Evolutionary conservation across 805 yeast species (phyloP).

Genomic region (Torulaspora quercuum): DNA sequence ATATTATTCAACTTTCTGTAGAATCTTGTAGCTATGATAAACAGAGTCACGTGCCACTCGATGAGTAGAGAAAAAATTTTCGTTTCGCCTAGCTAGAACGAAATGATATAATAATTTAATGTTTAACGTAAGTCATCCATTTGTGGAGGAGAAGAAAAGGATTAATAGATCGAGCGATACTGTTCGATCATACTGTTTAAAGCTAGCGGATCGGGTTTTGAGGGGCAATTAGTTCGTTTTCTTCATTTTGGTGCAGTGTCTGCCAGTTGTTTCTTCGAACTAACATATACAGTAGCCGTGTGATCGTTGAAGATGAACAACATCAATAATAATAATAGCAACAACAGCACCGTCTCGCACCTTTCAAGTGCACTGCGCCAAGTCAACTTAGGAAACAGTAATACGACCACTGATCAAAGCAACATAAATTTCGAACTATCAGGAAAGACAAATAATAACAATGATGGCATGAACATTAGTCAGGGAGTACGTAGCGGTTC

Average conservation of each 20-base stretch:
- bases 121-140: no score
- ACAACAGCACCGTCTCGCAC: constrained; percentile 29
- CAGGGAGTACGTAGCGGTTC: constrained; percentile 14
- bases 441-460: constrained; percentile 9
- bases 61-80: no score
- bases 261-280: no score
- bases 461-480: constrained; percentile 15
- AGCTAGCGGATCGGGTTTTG: no score
- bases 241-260: no score
- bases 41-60: no score
- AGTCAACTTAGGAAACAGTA: constrained; percentile 34
- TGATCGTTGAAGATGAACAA: constrained; percentile 3
- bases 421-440: constrained; percentile 27
- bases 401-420: constrained; percentile 31
- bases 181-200: no score
- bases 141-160: no score
- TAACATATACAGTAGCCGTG: no score
- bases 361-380: constrained; percentile 37
- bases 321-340: constrained; percentile 6
- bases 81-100: constrained; percentile 2
- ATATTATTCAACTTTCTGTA: neutral
- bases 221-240: no score
- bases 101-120: no score
- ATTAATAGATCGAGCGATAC: no score
- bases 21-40: neutral